Percentiles rank a stretch among this genome's conserved stretches.
phyloP scores from a whole-genome alignment of 345 rosid species.

The Isatis tinctoria region DNA sequence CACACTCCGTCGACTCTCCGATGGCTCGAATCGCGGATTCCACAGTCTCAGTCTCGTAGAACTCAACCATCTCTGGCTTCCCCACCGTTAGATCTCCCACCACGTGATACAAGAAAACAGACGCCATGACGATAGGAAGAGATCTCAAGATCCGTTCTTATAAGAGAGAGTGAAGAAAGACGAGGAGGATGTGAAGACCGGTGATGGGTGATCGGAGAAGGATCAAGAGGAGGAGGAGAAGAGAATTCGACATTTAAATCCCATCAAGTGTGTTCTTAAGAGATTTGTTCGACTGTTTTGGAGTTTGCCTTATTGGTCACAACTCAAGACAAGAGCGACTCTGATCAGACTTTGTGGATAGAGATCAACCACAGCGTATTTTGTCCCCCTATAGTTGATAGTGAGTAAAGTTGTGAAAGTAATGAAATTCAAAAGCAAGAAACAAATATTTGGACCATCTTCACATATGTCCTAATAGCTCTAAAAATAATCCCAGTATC shows the following conservation, averaged over 20 bases:
- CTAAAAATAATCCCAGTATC: too few species aligned
- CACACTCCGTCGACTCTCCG: constrained; percentile 85
- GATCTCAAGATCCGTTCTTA: constrained; percentile 19
- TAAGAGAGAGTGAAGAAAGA: constrained; percentile 83
- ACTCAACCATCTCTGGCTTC: constrained; percentile 90
- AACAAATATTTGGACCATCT: too few species aligned
- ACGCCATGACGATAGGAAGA: constrained; percentile 48
- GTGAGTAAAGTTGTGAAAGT: background rate
- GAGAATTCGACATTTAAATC: constrained; percentile 29
- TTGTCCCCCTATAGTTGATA: background rate
- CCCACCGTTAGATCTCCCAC: constrained; percentile 99
- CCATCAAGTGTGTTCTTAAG: constrained; percentile 7
- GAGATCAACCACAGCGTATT: background rate
- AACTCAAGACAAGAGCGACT: background rate
- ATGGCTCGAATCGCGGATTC: constrained; percentile 83
- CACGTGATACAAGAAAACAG: constrained; percentile 85
- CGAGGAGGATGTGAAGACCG: constrained; percentile 62
- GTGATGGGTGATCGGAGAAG: constrained; percentile 53
- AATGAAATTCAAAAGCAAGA: background rate
- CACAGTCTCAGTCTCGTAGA: constrained; percentile 75
- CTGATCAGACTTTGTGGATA: background rate
- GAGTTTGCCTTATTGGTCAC: background rate
- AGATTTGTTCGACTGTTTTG: background rate
- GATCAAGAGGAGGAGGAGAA: constrained; percentile 32
- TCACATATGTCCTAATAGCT: too few species aligned